These are phyloP conservation scores for Cryptococcus floricola DNA, from an alignment of 1,284 basidiomycete species.

Conservation along the genomic window DNA sequence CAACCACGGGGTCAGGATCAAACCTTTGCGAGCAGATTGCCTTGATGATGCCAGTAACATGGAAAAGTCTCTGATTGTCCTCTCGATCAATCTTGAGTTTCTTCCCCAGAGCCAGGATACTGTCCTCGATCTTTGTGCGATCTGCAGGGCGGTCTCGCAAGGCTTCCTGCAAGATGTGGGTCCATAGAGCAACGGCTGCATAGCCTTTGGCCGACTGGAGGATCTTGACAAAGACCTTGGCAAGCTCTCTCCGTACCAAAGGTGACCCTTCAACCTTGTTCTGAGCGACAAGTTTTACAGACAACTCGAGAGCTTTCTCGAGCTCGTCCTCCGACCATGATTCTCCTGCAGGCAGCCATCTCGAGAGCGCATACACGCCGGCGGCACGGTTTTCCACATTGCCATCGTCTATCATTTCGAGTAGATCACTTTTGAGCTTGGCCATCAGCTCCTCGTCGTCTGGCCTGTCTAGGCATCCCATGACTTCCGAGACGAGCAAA, in stretches of 20 bases:
- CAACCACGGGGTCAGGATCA: not conserved
- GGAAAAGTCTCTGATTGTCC: not conserved
- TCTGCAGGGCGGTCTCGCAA: not conserved
- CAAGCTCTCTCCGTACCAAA: slow-evolving; percentile 30
- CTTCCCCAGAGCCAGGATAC: slow-evolving; percentile 3
- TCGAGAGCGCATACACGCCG: slow-evolving; percentile 26
- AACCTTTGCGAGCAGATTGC: not conserved
- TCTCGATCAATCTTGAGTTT: not conserved
- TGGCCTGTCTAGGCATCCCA: slow-evolving; percentile 13
- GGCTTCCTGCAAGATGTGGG: slow-evolving; percentile 11
- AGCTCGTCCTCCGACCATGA: not conserved
- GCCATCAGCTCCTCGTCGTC: slow-evolving; percentile 5
- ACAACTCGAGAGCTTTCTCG: slow-evolving; percentile 6
- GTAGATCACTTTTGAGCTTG: slow-evolving; percentile 4
- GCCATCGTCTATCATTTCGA: slow-evolving; percentile 4
- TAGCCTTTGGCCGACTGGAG: slow-evolving; percentile 17
- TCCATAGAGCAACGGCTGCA: slow-evolving; percentile 17
- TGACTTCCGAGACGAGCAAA: slow-evolving; percentile 27
- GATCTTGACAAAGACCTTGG: slow-evolving; percentile 15
- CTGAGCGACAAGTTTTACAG: slow-evolving; percentile 9
- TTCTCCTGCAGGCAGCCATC: slow-evolving; percentile 16
- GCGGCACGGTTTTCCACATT: slow-evolving; percentile 31
- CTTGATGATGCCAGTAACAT: not conserved
- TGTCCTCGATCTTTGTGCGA: not conserved
- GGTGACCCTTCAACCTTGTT: slow-evolving; percentile 24